Evolutionary conservation across 1,284 basidiomycete genomes (phyloP).

Genomic region (Trichosporon coremiiforme): DNA sequence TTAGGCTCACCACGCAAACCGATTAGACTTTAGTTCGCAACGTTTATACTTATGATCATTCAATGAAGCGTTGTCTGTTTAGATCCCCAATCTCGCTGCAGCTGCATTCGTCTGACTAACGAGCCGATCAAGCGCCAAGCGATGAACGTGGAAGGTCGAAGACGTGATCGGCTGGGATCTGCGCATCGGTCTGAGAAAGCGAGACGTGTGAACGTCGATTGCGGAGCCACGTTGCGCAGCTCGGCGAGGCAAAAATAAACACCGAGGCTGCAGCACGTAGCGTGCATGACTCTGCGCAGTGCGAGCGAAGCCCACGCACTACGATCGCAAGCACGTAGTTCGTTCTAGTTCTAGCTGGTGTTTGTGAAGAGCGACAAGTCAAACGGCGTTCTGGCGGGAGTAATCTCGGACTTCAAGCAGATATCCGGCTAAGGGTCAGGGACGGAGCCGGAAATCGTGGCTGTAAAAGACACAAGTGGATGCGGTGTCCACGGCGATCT

Average conservation of each 20-base stretch:
- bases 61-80: constrained; percentile 15
- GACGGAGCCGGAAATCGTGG: background rate
- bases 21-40: constrained; percentile 15
- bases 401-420: constrained; percentile 5
- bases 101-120: background rate
- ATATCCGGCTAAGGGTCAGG: background rate
- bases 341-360: background rate
- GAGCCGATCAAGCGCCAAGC: background rate
- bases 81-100: background rate
- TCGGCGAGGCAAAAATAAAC: background rate
- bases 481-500: background rate
- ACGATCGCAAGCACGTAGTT: background rate
- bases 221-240: constrained; percentile 5
- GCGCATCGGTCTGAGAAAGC: background rate
- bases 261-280: background rate
- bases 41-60: constrained; percentile 14
- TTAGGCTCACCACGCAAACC: background rate
- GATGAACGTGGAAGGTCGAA: background rate
- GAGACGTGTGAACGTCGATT: background rate
- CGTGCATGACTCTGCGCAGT: background rate
- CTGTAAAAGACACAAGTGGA: background rate
- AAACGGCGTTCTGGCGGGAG: background rate
- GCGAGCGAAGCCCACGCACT: background rate
- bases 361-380: background rate
- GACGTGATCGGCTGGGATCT: background rate